These are phyloP conservation scores for Wallacemonas sp. DNA, from an alignment of 208 protist genomes.

Conservation along the genomic window DNA sequence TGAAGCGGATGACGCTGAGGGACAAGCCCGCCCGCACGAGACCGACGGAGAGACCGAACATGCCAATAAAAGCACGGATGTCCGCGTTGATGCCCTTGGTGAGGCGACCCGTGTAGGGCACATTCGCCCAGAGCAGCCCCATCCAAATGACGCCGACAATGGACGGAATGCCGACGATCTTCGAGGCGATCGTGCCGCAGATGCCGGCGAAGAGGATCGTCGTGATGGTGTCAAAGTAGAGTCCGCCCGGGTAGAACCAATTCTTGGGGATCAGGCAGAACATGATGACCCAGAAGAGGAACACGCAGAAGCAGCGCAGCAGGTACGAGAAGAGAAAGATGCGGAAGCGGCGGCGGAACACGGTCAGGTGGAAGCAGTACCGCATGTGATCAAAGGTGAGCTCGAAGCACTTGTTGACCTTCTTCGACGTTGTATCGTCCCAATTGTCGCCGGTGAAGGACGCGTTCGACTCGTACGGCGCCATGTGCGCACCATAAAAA, in stretches of 20 bases:
- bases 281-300: constrained; percentile 62
- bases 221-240: constrained; percentile 57
- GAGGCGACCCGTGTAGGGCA: constrained; percentile 43
- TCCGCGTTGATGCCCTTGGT: constrained; percentile 44
- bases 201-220: constrained; percentile 55
- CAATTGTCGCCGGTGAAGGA: constrained; percentile 58
- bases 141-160: constrained; percentile 53
- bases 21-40: constrained; percentile 58
- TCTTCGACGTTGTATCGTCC: constrained; percentile 40
- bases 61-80: constrained; percentile 38
- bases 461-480: constrained; percentile 42
- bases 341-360: constrained; percentile 40
- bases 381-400: constrained; percentile 40
- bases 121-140: constrained; percentile 61
- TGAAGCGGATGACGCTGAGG: constrained; percentile 52
- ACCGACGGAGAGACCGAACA: constrained; percentile 50
- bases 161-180: constrained; percentile 41
- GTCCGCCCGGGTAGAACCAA: constrained; percentile 51
- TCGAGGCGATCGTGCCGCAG: constrained; percentile 37
- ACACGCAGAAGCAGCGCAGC: constrained; percentile 41
- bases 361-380: constrained; percentile 44
- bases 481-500: constrained; percentile 48
- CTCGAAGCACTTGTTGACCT: constrained; percentile 35
- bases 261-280: constrained; percentile 41
- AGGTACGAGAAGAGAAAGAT: constrained; percentile 59